These are phyloP conservation scores for Pisolithus marmoratus DNA, from an alignment of 768 basidiomycete species.

Conservation along the genomic window DNA sequence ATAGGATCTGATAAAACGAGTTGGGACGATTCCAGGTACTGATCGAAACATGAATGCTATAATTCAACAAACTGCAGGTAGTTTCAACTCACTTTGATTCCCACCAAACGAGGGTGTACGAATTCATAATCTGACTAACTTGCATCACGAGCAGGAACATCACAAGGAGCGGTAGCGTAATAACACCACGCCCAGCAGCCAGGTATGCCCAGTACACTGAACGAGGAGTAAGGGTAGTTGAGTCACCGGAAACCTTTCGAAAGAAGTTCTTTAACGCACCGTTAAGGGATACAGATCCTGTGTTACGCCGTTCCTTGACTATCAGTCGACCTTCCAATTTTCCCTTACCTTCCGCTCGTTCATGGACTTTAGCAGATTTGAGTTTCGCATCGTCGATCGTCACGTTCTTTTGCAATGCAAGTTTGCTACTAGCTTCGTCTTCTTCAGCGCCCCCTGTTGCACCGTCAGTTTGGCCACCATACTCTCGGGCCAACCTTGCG, in stretches of 20 bases:
- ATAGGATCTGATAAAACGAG: conserved; percentile 60
- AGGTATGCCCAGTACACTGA: conserved; percentile 59
- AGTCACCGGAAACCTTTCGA: neutral
- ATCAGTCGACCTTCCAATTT: conserved; percentile 65
- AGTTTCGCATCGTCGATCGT: conserved; percentile 32
- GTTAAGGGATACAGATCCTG: conserved; percentile 50
- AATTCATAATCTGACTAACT: conserved; percentile 52
- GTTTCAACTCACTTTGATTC: conserved; percentile 46
- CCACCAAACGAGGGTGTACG: conserved; percentile 72
- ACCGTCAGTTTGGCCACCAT: conserved; percentile 45
- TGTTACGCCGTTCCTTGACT: conserved; percentile 56
- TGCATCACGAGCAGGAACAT: conserved; percentile 53
- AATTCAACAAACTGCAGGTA: neutral
- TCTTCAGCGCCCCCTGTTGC: conserved; percentile 23
- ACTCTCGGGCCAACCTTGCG: conserved; percentile 52
- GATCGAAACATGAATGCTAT: neutral
- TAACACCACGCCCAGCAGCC: conserved; percentile 44
- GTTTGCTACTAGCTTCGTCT: too few species aligned
- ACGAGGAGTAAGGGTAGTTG: neutral
- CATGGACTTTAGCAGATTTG: conserved; percentile 30
- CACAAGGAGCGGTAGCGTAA: conserved; percentile 48
- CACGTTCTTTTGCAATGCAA: conserved; percentile 5
- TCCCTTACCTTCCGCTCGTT: conserved; percentile 47
- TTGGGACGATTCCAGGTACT: conserved; percentile 45
- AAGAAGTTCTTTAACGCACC: conserved; percentile 28